Conservation (phyloP, 345 rosid genomes). For the Camelina neglecta region DNA sequence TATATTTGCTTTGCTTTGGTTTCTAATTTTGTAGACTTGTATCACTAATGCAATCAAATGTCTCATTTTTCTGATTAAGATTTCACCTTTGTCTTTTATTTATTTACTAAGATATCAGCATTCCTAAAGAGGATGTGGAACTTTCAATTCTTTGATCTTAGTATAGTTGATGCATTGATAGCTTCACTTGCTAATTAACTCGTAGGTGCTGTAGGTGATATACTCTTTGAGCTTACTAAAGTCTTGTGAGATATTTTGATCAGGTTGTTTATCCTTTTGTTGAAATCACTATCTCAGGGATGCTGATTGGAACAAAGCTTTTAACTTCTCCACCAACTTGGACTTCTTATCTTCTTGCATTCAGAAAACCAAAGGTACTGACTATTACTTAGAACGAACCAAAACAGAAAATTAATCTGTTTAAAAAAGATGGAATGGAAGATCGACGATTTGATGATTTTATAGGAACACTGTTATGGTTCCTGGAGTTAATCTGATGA, state of each 20-base stretch:
- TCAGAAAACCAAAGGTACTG: conserved; percentile 60
- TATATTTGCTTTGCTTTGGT: neutral
- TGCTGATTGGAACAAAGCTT: conserved; percentile 84
- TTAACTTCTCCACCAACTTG: conserved; percentile 76
- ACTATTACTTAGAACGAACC: neutral
- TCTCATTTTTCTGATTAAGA: neutral
- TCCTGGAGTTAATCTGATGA: conserved; percentile 22
- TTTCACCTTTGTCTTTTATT: conserved; percentile 8
- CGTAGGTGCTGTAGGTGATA: neutral
- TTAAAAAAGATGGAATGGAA: neutral
- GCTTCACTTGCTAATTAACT: neutral
- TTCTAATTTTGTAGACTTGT: neutral
- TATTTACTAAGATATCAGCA: conserved; percentile 5
- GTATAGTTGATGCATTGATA: neutral
- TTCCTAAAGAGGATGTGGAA: neutral
- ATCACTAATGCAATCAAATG: neutral
- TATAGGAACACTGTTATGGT: conserved; percentile 2
- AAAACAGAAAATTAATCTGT: neutral
- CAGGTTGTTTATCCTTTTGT: neutral
- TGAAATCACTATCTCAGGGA: conserved; percentile 61
- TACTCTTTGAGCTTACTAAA: conserved; percentile 4
- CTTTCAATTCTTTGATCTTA: conserved; percentile 23
- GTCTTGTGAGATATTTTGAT: conserved; percentile 18
- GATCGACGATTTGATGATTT: neutral
- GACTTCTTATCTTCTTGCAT: conserved; percentile 73